A percentile compares a stretch with the other conserved stretches of the same genome.
These are phyloP conservation scores for Globisporangium spinosum DNA, from an alignment of 352 stramenopile species.

Conservation along the genomic window DNA sequence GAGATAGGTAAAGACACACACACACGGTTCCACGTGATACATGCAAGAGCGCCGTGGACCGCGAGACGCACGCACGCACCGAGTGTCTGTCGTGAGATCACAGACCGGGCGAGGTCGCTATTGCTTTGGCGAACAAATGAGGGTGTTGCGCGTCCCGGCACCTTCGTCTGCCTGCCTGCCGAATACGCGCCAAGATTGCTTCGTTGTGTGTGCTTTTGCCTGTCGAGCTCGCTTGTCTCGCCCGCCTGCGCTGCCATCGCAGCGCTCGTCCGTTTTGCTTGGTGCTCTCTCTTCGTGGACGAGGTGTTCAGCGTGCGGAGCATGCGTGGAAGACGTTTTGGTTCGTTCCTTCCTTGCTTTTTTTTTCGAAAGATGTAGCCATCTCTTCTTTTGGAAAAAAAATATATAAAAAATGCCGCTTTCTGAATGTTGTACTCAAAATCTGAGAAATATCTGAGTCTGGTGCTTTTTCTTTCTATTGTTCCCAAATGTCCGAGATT, in stretches of 20 bases:
- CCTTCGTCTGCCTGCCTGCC: not conserved
- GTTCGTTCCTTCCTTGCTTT: constrained; percentile 3
- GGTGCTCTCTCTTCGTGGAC: too few species aligned
- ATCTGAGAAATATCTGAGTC: too few species aligned
- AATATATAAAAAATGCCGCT: too few species aligned
- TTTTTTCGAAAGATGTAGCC: not conserved
- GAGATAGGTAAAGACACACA: not conserved
- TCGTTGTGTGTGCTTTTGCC: not conserved
- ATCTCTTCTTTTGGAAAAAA: too few species aligned
- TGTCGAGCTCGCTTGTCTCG: not conserved
- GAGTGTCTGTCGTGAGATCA: constrained; percentile 4
- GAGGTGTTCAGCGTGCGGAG: constrained; percentile 6
- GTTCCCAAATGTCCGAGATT: too few species aligned
- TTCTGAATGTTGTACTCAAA: too few species aligned
- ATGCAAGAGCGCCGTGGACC: not conserved
- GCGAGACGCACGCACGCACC: not conserved
- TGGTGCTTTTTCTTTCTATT: too few species aligned
- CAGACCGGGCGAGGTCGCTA: constrained; percentile 2
- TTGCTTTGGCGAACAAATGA: constrained; percentile 10
- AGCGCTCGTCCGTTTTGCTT: not conserved
- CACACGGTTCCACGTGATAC: not conserved
- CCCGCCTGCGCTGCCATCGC: not conserved
- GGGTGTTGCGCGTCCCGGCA: not conserved
- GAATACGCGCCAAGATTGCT: not conserved
- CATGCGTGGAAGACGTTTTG: constrained; percentile 2